Conservation (phyloP, 192 early-diverging fungal genomes). For the Paraglomus brasilianum region DNA sequence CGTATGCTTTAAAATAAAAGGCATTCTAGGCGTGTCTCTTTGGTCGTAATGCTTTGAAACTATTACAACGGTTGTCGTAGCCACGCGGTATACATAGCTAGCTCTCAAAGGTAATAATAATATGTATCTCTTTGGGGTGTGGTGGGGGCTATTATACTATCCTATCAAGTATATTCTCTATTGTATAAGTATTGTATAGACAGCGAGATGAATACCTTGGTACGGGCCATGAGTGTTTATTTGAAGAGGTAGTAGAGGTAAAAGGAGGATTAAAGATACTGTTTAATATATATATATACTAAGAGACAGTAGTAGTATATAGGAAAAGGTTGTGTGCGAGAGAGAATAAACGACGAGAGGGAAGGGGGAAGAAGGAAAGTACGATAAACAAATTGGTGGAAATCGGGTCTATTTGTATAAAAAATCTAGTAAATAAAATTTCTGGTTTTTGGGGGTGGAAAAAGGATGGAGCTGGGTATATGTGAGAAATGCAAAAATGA, state of each 20-base stretch:
- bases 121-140: background rate
- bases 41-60: background rate
- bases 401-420: conserved; percentile 4
- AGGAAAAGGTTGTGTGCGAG: too few species aligned
- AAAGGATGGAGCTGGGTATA: conserved; percentile 25
- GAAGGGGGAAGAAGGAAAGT: background rate
- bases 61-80: background rate
- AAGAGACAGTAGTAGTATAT: background rate
- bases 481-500: conserved; percentile 15
- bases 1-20: too few species aligned
- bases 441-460: background rate
- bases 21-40: too few species aligned
- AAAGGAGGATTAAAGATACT: conserved; percentile 1
- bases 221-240: conserved; percentile 24
- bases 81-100: background rate
- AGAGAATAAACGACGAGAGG: too few species aligned
- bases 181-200: too few species aligned
- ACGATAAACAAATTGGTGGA: background rate
- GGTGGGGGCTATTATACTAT: background rate
- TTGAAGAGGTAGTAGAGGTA: background rate
- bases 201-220: conserved; percentile 17
- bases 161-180: too few species aligned
- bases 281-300: background rate
- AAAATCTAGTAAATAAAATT: background rate
- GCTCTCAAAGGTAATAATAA: background rate